Evolutionary conservation across 371 early-diverging fungal species (phyloP).

Genomic region (Mortierella sp.): DNA sequence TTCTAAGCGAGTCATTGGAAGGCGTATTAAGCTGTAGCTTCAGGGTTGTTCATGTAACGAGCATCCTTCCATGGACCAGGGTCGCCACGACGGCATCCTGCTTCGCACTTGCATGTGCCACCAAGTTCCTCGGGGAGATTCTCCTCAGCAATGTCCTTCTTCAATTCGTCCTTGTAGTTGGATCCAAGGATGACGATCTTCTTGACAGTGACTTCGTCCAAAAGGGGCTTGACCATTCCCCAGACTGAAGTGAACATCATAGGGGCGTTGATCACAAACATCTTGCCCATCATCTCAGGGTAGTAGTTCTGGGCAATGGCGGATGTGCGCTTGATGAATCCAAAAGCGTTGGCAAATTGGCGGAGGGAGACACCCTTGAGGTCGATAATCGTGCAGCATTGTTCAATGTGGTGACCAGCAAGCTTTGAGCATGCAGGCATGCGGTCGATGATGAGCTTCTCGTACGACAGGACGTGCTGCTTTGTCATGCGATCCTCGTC

Average conservation of each 20-base stretch:
- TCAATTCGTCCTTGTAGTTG: slow-evolving; percentile 62
- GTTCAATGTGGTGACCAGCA: slow-evolving; percentile 68
- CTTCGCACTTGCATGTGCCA: slow-evolving; percentile 67
- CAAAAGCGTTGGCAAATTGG: slow-evolving; percentile 65
- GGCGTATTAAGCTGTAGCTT: too few relatives aligned
- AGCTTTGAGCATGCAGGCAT: slow-evolving; percentile 68
- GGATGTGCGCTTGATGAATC: slow-evolving; percentile 69
- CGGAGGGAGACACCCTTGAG: slow-evolving; percentile 72
- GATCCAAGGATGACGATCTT: slow-evolving; percentile 73
- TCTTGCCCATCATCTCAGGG: slow-evolving; percentile 80
- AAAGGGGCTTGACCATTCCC: slow-evolving; percentile 71
- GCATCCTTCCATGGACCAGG: slow-evolving; percentile 63
- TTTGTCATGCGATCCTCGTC: slow-evolving; percentile 70
- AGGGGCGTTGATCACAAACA: slow-evolving; percentile 81
- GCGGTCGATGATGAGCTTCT: slow-evolving; percentile 66
- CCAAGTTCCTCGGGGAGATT: slow-evolving; percentile 68
- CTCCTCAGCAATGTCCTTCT: slow-evolving; percentile 66
- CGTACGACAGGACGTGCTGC: slow-evolving; percentile 75
- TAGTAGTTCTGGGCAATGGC: slow-evolving; percentile 81
- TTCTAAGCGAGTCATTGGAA: slow-evolving; percentile 2
- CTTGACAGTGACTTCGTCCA: slow-evolving; percentile 77
- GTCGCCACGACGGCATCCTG: slow-evolving; percentile 62
- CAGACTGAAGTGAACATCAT: slow-evolving; percentile 77
- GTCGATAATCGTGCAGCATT: slow-evolving; percentile 77
- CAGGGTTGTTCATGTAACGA: slow-evolving; percentile 24